A percentile compares a stretch with the other conserved stretches of the same genome.
phyloP scores from a whole-genome alignment of 192 early-diverging fungal genomes.

The Chytriomyces confervae region DNA sequence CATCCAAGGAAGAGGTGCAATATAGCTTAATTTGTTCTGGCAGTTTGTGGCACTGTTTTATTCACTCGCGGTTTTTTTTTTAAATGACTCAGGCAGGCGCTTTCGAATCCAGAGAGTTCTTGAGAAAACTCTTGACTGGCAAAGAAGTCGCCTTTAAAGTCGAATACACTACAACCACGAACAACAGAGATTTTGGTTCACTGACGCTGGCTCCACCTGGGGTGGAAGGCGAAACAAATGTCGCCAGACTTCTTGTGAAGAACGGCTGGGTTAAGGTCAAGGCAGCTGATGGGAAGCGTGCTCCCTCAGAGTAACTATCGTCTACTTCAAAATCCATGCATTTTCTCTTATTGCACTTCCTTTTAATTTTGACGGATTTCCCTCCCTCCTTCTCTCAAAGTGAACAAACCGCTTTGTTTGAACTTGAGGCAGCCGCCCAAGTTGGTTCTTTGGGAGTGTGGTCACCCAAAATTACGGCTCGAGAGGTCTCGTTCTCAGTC shows the following conservation, averaged over 20 bases:
- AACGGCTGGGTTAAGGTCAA: slow-evolving; percentile 88
- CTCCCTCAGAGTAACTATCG: slow-evolving; percentile 42
- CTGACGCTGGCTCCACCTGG: slow-evolving; percentile 51
- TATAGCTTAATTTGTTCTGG: no score
- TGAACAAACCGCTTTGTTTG: slow-evolving; percentile 54
- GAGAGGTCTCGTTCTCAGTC: slow-evolving; percentile 21
- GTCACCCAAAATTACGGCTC: slow-evolving; percentile 52
- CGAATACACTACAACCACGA: slow-evolving; percentile 75
- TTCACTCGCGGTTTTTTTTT: background rate
- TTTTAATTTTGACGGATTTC: background rate
- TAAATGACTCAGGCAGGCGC: slow-evolving; percentile 51
- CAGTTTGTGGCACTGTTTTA: background rate
- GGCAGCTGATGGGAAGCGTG: slow-evolving; percentile 44
- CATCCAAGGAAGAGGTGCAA: slow-evolving; percentile 82
- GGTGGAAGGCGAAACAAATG: slow-evolving; percentile 63
- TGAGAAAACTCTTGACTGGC: slow-evolving; percentile 84
- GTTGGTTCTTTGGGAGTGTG: slow-evolving; percentile 78
- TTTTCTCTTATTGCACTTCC: background rate
- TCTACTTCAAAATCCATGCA: background rate
- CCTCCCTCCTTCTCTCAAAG: slow-evolving; percentile 30
- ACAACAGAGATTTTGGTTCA: slow-evolving; percentile 64
- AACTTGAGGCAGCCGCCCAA: slow-evolving; percentile 77
- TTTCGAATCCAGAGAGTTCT: slow-evolving; percentile 86
- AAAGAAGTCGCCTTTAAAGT: slow-evolving; percentile 85
- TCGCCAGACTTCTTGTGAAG: slow-evolving; percentile 75